Evolutionary conservation across 148 eudicot genomes (phyloP).

Genomic region (Spergularia marina): DNA sequence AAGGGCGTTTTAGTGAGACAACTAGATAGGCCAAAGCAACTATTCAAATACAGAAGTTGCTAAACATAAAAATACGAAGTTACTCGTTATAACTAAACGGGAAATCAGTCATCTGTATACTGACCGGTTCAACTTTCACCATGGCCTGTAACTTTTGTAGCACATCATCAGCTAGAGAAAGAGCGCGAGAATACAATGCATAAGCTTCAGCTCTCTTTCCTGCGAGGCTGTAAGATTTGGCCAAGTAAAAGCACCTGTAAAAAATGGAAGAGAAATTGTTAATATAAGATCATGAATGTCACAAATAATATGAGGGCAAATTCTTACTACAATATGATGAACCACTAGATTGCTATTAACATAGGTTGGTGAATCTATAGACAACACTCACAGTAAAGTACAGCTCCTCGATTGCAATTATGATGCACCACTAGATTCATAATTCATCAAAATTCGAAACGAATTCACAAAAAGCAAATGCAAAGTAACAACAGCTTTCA

Average conservation of each 20-base stretch:
- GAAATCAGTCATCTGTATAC: constrained; percentile 14
- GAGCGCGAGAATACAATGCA: constrained; percentile 69
- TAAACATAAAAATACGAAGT: not conserved
- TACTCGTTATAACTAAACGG: not conserved
- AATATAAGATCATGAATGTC: no score
- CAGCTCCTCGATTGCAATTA: not conserved
- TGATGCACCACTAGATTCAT: constrained; percentile 7
- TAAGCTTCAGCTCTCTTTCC: constrained; percentile 91
- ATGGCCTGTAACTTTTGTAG: constrained; percentile 47
- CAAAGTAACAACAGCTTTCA: not conserved
- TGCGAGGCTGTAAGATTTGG: constrained; percentile 87
- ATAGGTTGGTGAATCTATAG: not conserved
- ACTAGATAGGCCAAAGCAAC: constrained; percentile 1
- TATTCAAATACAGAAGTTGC: not conserved
- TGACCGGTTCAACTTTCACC: constrained; percentile 57
- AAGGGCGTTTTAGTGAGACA: not conserved
- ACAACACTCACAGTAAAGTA: not conserved
- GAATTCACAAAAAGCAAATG: not conserved
- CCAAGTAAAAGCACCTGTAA: constrained; percentile 89
- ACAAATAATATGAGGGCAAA: not conserved
- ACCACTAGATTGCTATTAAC: not conserved
- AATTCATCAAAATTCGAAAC: no score
- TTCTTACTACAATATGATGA: no score
- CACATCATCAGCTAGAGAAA: constrained; percentile 62
- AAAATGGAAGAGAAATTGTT: constrained; percentile 4